Base-by-base conservation (phyloP, 2,329 filamentous ascomycete genomes). In the Stagonosporopsis tanaceti region DNA sequence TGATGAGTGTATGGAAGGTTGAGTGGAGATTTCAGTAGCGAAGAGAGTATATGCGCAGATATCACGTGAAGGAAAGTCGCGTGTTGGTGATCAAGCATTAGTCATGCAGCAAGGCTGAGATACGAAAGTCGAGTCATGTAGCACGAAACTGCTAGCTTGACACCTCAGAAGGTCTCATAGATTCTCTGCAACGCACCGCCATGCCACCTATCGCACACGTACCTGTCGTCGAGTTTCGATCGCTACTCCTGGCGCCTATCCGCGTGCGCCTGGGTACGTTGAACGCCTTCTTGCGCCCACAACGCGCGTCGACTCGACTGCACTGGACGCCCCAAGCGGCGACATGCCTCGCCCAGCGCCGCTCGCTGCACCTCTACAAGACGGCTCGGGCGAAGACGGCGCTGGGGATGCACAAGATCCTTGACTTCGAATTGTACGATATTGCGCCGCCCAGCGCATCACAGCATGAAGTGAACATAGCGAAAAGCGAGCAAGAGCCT, bases 301-400 rank as follows among this genome's bases (percentile, higher is more conserved):
- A 52, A 67, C 63, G 61, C 52, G 40, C 47, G 20, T 45, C 50
- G 4, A 12, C 15, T 24, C 40, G 34, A 20, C 42, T 12, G 17
- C 32, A 24, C 27, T 8, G 47, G 45, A 32, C 48, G 35, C 41
- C 46, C 17, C 50, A 45, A 15, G 40, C 62, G 40, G 66, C 58
- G 60, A 20, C 47, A 38, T 65, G 66, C 50, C 57, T 60, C n/a
- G 53, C 34, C 12, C 66, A 67, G 44, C 59, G 60, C 22, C 66
- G 71, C 44, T 50, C 60, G 17, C 53, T 74, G 17, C 60, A 68
- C 40, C 65, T 73, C 24, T 72, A 71, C 66, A 69, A 68, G 52
- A 68, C 66, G 17, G 69, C 71, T 30, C 59, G 34, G 46, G 53
- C 68, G 17, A 65, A 59, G 48, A 69, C 66, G 9, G 50, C 60